A percentile compares a stretch with the other conserved stretches of the same genome.
Evolutionary conservation across 345 rosid species (phyloP).

Genomic region (Populus deltoides): DNA sequence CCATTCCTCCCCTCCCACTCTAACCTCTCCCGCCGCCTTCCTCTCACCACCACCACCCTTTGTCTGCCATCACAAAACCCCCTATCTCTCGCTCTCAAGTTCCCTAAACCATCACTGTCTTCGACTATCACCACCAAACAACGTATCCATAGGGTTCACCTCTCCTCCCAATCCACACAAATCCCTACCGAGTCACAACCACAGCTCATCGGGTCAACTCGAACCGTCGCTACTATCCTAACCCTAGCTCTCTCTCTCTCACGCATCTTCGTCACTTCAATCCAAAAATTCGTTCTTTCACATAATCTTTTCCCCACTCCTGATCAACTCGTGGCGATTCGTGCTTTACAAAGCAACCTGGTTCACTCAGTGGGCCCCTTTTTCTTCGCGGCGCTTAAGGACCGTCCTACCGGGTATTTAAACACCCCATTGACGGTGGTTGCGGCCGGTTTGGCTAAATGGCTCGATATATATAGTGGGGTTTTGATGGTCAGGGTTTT

Average conservation of each 20-base stretch:
- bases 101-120: background rate
- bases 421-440: conserved; percentile 82
- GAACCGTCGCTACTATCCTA: conserved; percentile 22
- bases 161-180: conserved; percentile 6
- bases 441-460: conserved; percentile 77
- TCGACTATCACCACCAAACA: background rate
- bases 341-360: conserved; percentile 29
- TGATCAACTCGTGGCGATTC: conserved; percentile 22
- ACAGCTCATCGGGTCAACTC: conserved; percentile 19
- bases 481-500: conserved; percentile 88
- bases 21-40: background rate
- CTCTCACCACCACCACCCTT: background rate
- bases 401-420: conserved; percentile 48
- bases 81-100: background rate
- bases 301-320: conserved; percentile 26
- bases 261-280: background rate
- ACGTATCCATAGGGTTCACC: conserved; percentile 15
- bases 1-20: background rate
- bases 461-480: conserved; percentile 87
- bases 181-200: background rate
- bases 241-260: conserved; percentile 12
- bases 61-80: background rate
- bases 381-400: conserved; percentile 63
- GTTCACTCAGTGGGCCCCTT: conserved; percentile 36
- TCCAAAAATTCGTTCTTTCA: conserved; percentile 19